Evolutionary conservation across 208 protist genomes (phyloP).

Genomic region (Kentomonas sorsogonicus): DNA sequence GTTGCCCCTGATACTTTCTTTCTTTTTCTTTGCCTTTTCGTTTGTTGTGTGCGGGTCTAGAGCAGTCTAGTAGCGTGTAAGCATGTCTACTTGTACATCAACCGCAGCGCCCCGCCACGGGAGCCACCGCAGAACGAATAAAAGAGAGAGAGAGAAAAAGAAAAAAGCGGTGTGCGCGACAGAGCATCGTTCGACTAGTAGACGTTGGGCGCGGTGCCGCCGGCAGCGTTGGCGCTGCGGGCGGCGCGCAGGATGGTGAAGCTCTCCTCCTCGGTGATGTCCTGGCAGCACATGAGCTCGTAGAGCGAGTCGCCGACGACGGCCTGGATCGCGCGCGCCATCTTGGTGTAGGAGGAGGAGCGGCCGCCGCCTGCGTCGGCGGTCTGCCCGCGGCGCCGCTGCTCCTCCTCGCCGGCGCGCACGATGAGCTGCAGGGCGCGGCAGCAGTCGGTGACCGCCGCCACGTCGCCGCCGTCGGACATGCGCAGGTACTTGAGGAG

Average conservation of each 20-base stretch:
- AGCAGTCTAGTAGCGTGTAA: too few species aligned
- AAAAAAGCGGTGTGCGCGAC: neutral
- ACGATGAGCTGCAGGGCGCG: constrained; percentile 61
- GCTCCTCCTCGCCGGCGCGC: constrained; percentile 30
- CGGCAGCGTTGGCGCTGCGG: constrained; percentile 17
- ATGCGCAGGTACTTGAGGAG: constrained; percentile 76
- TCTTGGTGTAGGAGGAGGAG: constrained; percentile 23
- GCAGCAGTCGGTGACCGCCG: constrained; percentile 63
- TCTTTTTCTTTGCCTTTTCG: too few species aligned
- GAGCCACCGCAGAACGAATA: too few species aligned
- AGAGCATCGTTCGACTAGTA: too few species aligned
- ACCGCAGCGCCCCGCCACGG: too few species aligned
- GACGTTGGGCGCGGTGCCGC: neutral
- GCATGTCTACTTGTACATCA: too few species aligned
- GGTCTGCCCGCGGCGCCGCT: constrained; percentile 13
- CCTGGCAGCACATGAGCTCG: constrained; percentile 57
- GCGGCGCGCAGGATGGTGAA: constrained; percentile 51
- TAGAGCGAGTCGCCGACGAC: constrained; percentile 53
- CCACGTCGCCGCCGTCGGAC: constrained; percentile 39
- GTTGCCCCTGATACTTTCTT: too few species aligned
- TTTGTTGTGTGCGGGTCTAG: too few species aligned
- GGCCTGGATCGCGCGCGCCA: constrained; percentile 48
- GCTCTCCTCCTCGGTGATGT: constrained; percentile 62
- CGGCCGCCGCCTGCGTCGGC: neutral
- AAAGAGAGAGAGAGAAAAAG: neutral